A percentile compares a stretch with the other conserved stretches of the same genome.
phyloP scores from a whole-genome alignment of 106 monocot genomes.

The Platanthera guangdongensis region DNA sequence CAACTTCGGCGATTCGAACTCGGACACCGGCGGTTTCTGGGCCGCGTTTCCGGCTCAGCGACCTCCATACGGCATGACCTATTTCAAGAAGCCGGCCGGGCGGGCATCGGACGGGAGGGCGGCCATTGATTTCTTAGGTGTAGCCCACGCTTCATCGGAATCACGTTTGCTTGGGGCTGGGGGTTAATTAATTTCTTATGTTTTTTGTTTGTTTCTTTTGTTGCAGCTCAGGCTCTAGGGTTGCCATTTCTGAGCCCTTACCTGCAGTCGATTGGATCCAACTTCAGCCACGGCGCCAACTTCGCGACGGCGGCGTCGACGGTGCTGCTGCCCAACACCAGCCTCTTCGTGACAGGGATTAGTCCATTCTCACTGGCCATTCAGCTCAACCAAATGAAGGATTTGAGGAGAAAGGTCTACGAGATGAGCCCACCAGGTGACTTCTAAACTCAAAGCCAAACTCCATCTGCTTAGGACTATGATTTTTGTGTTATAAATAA shows the following conservation, averaged over 20 bases:
- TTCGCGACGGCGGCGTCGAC: constrained; percentile 44
- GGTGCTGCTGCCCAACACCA: constrained; percentile 62
- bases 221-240: constrained; percentile 54
- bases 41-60: constrained; percentile 69
- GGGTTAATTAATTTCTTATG: not conserved
- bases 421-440: not conserved
- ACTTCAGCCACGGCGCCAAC: constrained; percentile 45
- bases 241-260: constrained; percentile 87
- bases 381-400: constrained; percentile 68
- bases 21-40: constrained; percentile 89
- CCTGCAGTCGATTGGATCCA: constrained; percentile 53
- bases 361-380: constrained; percentile 64
- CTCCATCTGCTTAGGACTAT: too few species aligned
- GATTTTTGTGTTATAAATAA: too few species aligned
- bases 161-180: not conserved
- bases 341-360: constrained; percentile 55
- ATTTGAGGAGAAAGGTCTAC: constrained; percentile 29
- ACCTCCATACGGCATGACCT: constrained; percentile 65
- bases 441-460: not conserved
- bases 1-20: constrained; percentile 91
- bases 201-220: not conserved
- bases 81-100: constrained; percentile 53
- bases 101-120: constrained; percentile 64
- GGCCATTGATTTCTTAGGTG: constrained; percentile 78
- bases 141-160: constrained; percentile 3